phyloP scores from a whole-genome alignment of 495 filamentous ascomycete genomes.

The Neurospora sublineolata region DNA sequence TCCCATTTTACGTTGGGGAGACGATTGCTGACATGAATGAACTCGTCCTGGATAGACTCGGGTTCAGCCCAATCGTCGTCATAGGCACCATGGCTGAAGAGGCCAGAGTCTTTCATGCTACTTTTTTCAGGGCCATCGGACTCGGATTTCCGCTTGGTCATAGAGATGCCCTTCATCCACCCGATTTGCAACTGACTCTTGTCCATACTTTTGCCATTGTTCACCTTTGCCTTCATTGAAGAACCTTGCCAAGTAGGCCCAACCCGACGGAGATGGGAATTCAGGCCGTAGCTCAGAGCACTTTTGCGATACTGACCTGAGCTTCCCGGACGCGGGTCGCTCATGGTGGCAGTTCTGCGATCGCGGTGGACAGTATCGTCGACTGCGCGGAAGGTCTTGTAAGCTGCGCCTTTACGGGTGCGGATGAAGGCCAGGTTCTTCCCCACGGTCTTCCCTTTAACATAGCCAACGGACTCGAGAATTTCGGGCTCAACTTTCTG shows the following conservation, averaged over 20 bases:
- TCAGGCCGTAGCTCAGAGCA: slow-evolving; percentile 34
- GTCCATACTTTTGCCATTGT: slow-evolving; percentile 49
- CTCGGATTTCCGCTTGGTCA: slow-evolving; percentile 45
- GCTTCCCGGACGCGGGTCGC: slow-evolving; percentile 35
- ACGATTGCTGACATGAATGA: slow-evolving; percentile 68
- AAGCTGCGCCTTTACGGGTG: slow-evolving; percentile 73
- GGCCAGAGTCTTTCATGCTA: slow-evolving; percentile 29
- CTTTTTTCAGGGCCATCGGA: slow-evolving; percentile 22
- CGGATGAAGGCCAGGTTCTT: slow-evolving; percentile 65
- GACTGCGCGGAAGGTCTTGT: slow-evolving; percentile 65
- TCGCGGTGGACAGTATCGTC: slow-evolving; percentile 39
- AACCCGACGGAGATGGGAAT: slow-evolving; percentile 29
- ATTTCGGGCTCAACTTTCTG: slow-evolving; percentile 58
- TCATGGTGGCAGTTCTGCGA: slow-evolving; percentile 38
- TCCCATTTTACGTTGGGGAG: slow-evolving; percentile 81
- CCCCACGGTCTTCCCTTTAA: slow-evolving; percentile 52
- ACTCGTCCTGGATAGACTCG: slow-evolving; percentile 78
- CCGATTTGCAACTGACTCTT: slow-evolving; percentile 50
- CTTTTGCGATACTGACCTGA: slow-evolving; percentile 28
- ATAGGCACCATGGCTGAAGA: slow-evolving; percentile 32
- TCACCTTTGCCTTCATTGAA: slow-evolving; percentile 54
- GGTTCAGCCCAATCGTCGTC: slow-evolving; percentile 57
- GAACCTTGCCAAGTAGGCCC: slow-evolving; percentile 35
- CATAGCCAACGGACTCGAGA: slow-evolving; percentile 63
- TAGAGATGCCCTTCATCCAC: slow-evolving; percentile 92